Evolutionary conservation across 2,329 filamentous ascomycete species (phyloP).

Genomic region (Paraconiothyrium sp.): DNA sequence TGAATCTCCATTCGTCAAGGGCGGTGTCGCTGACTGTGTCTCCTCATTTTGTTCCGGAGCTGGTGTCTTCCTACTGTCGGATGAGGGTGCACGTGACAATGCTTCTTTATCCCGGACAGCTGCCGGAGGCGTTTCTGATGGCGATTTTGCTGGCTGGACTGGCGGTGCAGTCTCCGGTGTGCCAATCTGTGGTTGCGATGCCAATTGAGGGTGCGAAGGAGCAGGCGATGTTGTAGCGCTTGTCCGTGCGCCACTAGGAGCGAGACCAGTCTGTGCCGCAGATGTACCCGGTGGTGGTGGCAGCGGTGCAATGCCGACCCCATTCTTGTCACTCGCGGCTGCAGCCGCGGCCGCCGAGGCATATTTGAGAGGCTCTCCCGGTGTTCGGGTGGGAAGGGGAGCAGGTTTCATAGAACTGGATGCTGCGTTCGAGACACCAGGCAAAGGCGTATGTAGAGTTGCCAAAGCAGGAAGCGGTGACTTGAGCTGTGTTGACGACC

Average conservation of each 20-base stretch:
- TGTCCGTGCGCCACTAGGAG: slow-evolving; percentile 62
- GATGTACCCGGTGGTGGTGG: slow-evolving; percentile 81
- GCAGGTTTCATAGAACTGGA: slow-evolving; percentile 88
- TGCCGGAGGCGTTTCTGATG: slow-evolving; percentile 57
- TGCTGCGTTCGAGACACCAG: slow-evolving; percentile 68
- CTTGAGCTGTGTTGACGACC: slow-evolving; percentile 90
- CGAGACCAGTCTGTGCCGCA: slow-evolving; percentile 51
- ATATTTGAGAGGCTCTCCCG: slow-evolving; percentile 93
- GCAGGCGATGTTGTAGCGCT: slow-evolving; percentile 67
- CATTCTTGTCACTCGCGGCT: slow-evolving; percentile 87
- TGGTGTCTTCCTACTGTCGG: slow-evolving; percentile 42
- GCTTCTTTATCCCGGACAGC: slow-evolving; percentile 58
- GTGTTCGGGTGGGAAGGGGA: slow-evolving; percentile 80
- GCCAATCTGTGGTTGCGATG: slow-evolving; percentile 49
- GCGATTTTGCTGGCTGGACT: slow-evolving; percentile 61
- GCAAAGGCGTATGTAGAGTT: slow-evolving; percentile 80
- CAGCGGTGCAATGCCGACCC: slow-evolving; percentile 89
- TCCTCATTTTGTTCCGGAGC: slow-evolving; percentile 48
- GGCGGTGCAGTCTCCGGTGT: slow-evolving; percentile 46
- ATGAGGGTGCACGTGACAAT: slow-evolving; percentile 39
- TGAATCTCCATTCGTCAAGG: slow-evolving; percentile 63
- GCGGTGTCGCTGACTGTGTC: slow-evolving; percentile 47
- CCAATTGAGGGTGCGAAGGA: slow-evolving; percentile 50
- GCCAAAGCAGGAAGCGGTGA: slow-evolving; percentile 93
- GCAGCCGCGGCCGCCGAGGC: slow-evolving; percentile 95